Evolutionary conservation across 2,329 filamentous ascomycete species (phyloP), one percentile per base, ranked within the genome.

Genomic region (Alternaria infectoria): DNA sequence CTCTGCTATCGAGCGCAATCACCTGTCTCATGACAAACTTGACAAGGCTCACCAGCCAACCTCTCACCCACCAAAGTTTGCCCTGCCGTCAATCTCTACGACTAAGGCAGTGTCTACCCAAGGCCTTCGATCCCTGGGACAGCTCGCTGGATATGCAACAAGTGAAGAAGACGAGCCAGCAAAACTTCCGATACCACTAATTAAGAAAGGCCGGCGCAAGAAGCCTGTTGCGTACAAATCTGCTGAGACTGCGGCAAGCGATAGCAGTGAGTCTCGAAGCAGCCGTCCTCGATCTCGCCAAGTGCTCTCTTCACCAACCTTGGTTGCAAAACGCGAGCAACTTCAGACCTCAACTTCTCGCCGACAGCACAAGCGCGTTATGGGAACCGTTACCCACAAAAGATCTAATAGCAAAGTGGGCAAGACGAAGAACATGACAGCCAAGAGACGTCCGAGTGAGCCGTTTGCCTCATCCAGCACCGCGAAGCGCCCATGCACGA

Each of bases 401-500:
- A 40, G 26, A 15, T 4, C 12, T 8, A 23, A 21, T 26, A 8
- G 17, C n/a, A 26, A 30, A 17, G 19, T 13, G 5, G n/a, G 23
- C 6, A 32, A 23, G 12, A n/a, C 11, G 13, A 28, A 30, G n/a
- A 11, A 15, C 4, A 36, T 19, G 11, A 8, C 32, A 7, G 25
- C 32, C 7, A 63, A 57, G 13, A 58, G 57, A 30, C 54, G 36
- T 6, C 51, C 52, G 4, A 28, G 28, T 32, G 44, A 50, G 6
- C 36, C 50, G 12, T 17, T 32, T 28, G 49, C 40, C 19, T 9
- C 51, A 8, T 46, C 9, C n/a, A 47, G 7, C n/a, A 32, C 21
- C 25, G 19, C 8, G 15, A 66, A 62, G 51, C 61, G 59, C 15
- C 64, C 61, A 7, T 59, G 57, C 15, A 61, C 28, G 7, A 57